These are phyloP conservation scores for Coffea eugenioides DNA, from an alignment of 257 asterid species.

Conservation along the genomic window DNA sequence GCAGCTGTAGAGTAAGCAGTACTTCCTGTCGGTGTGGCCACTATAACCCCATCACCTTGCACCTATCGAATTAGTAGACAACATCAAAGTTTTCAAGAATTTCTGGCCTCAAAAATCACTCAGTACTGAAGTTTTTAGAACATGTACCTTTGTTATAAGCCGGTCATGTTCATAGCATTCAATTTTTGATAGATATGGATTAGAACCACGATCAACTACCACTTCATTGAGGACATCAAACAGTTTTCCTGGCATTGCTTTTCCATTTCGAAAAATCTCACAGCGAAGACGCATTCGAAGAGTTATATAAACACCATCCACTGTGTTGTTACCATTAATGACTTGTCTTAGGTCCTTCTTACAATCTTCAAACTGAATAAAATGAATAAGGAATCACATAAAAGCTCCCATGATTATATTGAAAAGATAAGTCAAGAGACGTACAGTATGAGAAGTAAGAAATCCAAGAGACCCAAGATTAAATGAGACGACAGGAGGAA, in stretches of 20 bases:
- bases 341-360: constrained; percentile 84
- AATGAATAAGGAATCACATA: constrained; percentile 22
- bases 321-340: constrained; percentile 77
- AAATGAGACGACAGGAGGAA: constrained; percentile 98
- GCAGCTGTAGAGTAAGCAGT: constrained; percentile 99
- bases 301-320: constrained; percentile 88
- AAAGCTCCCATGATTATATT: background rate
- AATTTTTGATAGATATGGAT: constrained; percentile 94
- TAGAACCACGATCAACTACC: constrained; percentile 98
- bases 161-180: constrained; percentile 97
- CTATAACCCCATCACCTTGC: constrained; percentile 99
- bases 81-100: background rate
- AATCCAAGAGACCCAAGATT: constrained; percentile 98
- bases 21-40: constrained; percentile 99
- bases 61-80: constrained; percentile 44
- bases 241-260: constrained; percentile 87
- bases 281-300: constrained; percentile 97
- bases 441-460: constrained; percentile 90
- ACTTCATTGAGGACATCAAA: constrained; percentile 92
- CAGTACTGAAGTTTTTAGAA: constrained; percentile 1
- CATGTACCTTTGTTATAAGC: constrained; percentile 90
- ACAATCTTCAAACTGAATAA: constrained; percentile 67
- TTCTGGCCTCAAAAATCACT: background rate
- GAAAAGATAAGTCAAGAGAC: constrained; percentile 31
- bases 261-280: constrained; percentile 88